Percentiles rank a stretch among this genome's conserved stretches.
phyloP scores from a whole-genome alignment of 345 rosid species.

The Nasturtium officinale region DNA sequence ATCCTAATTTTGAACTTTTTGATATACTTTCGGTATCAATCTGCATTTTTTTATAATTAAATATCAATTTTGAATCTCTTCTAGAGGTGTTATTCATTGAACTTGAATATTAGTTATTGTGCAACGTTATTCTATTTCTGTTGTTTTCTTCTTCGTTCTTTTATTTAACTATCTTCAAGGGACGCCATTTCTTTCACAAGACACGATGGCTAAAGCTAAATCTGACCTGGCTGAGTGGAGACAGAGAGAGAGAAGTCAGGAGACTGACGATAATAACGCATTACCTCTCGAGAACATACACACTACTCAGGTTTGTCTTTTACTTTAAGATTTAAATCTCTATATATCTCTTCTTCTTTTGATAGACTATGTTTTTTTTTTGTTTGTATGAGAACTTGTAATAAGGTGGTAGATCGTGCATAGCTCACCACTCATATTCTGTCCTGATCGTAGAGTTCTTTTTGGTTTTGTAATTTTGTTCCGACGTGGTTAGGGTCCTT shows the following conservation, averaged over 20 bases:
- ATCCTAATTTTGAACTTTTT: background rate
- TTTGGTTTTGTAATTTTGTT: background rate
- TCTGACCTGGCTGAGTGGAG: background rate
- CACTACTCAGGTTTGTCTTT: background rate
- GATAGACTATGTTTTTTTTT: background rate
- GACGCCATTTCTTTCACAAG: background rate
- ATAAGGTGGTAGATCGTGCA: background rate
- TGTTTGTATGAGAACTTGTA: background rate
- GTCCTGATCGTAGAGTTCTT: background rate
- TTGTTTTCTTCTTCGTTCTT: background rate
- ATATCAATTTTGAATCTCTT: background rate
- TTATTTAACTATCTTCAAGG: background rate
- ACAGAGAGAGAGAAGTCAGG: background rate
- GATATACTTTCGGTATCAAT: background rate
- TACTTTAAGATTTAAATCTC: no score
- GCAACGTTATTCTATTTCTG: background rate
- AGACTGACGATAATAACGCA: background rate
- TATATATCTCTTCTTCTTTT: background rate
- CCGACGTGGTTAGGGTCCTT: background rate
- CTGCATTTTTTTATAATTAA: background rate
- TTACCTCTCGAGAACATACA: background rate
- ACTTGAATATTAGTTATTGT: background rate
- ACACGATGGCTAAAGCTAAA: background rate
- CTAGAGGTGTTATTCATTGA: background rate
- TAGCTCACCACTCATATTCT: background rate